Conservation (phyloP, 2,329 filamentous ascomycete species). For the Huntiella omanensis region DNA sequence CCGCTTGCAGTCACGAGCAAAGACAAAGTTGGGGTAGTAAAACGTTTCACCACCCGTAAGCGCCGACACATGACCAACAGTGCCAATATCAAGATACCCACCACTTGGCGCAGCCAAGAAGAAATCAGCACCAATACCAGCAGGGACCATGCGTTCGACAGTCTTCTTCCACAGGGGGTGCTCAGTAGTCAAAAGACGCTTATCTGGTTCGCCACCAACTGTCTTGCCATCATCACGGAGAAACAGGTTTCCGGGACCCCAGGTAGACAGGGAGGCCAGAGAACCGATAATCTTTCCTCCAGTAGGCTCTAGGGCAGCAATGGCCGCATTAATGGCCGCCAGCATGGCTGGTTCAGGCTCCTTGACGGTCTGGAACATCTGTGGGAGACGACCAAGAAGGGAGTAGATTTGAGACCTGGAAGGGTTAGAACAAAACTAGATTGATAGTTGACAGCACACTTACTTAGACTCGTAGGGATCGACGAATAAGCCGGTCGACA, state of each 20-base stretch:
- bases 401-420: slow-evolving; percentile 56
- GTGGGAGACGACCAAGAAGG: slow-evolving; percentile 67
- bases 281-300: slow-evolving; percentile 88
- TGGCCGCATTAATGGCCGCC: slow-evolving; percentile 63
- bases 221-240: slow-evolving; percentile 78
- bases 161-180: slow-evolving; percentile 74
- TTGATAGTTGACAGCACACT: slow-evolving; percentile 12
- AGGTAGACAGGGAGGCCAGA: slow-evolving; percentile 72
- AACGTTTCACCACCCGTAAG: slow-evolving; percentile 89
- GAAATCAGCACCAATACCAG: slow-evolving; percentile 78
- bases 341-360: slow-evolving; percentile 80
- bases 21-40: slow-evolving; percentile 92
- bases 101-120: slow-evolving; percentile 84
- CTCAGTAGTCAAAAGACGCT: slow-evolving; percentile 79
- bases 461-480: slow-evolving; percentile 78
- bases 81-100: slow-evolving; percentile 82
- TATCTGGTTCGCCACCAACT: slow-evolving; percentile 72
- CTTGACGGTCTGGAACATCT: slow-evolving; percentile 72
- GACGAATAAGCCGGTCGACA: slow-evolving; percentile 83
- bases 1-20: slow-evolving; percentile 67
- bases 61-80: slow-evolving; percentile 71
- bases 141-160: slow-evolving; percentile 71
- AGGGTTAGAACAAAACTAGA: slow-evolving; percentile 14
- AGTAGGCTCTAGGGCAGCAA: slow-evolving; percentile 67
- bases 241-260: slow-evolving; percentile 70